These are phyloP conservation scores for Lactuca sativa DNA, from an alignment of 129 eudicot species.

Conservation along the genomic window DNA sequence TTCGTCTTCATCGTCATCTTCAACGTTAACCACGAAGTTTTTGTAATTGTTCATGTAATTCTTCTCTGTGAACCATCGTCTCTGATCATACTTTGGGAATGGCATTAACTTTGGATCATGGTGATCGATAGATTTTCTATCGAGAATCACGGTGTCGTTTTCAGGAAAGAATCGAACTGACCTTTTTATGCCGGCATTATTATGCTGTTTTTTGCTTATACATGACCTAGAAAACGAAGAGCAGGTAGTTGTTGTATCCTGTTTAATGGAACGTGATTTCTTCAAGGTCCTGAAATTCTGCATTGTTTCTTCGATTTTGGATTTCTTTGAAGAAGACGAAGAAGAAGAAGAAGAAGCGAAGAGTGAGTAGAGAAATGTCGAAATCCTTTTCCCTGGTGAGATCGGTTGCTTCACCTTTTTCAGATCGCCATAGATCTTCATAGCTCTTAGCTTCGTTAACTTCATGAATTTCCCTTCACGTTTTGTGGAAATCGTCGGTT, in stretches of 20 bases:
- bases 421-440: constrained; percentile 73
- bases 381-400: constrained; percentile 70
- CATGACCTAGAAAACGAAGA: constrained; percentile 63
- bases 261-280: constrained; percentile 67
- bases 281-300: constrained; percentile 39
- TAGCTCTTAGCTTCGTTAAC: constrained; percentile 55
- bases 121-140: constrained; percentile 24
- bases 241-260: constrained; percentile 40
- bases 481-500: constrained; percentile 10
- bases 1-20: constrained; percentile 54
- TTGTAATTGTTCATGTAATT: constrained; percentile 24
- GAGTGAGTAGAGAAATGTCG: constrained; percentile 58
- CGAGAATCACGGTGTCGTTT: constrained; percentile 33
- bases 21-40: constrained; percentile 29
- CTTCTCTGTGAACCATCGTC: constrained; percentile 36
- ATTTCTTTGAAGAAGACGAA: constrained; percentile 44
- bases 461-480: constrained; percentile 52
- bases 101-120: constrained; percentile 21
- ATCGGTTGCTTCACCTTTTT: constrained; percentile 78
- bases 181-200: constrained; percentile 44
- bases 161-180: constrained; percentile 75
- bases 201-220: constrained; percentile 47
- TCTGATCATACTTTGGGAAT: constrained; percentile 32
- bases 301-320: constrained; percentile 30
- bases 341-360: constrained; percentile 49